A percentile compares a stretch with the other conserved stretches of the same genome.
Evolutionary conservation across 768 basidiomycete genomes (phyloP).

Genomic region (Hydnum rufescens): DNA sequence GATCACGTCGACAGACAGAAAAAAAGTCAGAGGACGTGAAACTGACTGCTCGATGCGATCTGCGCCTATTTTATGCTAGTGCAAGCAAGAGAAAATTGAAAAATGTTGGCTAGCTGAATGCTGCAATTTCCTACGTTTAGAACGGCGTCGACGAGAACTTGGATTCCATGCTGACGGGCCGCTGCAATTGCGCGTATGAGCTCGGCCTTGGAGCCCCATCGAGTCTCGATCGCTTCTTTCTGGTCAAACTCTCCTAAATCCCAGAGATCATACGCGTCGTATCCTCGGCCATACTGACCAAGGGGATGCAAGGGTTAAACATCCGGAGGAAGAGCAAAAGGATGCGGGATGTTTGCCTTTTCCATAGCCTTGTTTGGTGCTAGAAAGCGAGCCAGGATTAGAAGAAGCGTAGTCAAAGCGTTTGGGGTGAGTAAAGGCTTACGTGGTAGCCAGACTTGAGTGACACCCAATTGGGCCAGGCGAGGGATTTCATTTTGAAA

Average conservation of each 20-base stretch:
- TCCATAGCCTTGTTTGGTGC: slow-evolving; percentile 58
- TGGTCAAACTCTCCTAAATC: slow-evolving; percentile 73
- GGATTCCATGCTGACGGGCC: slow-evolving; percentile 51
- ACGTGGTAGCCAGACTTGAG: slow-evolving; percentile 65
- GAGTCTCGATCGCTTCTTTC: slow-evolving; percentile 46
- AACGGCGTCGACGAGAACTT: slow-evolving; percentile 71
- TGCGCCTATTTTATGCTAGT: slow-evolving; percentile 67
- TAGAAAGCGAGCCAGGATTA: neutral
- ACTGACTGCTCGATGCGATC: slow-evolving; percentile 38
- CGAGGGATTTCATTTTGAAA: slow-evolving; percentile 43
- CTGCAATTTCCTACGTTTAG: slow-evolving; percentile 40
- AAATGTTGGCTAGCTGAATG: neutral
- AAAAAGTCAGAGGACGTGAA: neutral
- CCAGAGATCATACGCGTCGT: slow-evolving; percentile 85
- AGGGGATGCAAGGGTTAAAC: neutral
- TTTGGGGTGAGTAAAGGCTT: neutral
- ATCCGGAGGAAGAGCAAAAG: too few relatives aligned
- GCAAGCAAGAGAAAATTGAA: neutral
- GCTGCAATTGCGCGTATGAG: slow-evolving; percentile 44
- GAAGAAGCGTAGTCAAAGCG: neutral
- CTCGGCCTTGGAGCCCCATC: slow-evolving; percentile 79
- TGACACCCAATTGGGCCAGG: slow-evolving; percentile 49
- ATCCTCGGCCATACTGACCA: slow-evolving; percentile 47
- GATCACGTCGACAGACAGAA: neutral
- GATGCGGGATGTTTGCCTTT: slow-evolving; percentile 22